phyloP scores from a whole-genome alignment of 2,329 filamentous ascomycete genomes.

The Cephalotrichum gorgonifer region DNA sequence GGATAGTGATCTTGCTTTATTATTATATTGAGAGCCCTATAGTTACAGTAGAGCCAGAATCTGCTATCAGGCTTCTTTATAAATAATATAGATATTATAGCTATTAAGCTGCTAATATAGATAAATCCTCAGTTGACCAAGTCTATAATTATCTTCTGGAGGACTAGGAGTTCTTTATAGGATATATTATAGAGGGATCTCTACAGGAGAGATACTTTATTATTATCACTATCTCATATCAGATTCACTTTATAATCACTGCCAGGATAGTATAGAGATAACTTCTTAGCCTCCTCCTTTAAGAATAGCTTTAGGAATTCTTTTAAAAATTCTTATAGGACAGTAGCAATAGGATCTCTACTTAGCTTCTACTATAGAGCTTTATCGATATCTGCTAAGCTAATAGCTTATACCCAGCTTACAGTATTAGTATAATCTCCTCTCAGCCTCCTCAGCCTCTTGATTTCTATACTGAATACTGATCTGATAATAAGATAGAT shows the following conservation, averaged over 20 bases:
- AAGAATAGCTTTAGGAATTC: too few species aligned
- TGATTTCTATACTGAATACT: background rate
- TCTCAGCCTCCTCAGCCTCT: too few species aligned
- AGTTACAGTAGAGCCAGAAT: background rate
- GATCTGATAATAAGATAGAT: background rate
- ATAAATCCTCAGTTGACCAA: background rate
- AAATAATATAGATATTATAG: background rate
- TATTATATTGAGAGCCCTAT: background rate
- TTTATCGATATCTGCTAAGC: too few species aligned
- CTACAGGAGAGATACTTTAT: background rate
- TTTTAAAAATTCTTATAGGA: background rate
- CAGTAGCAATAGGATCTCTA: background rate
- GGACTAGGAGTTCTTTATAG: background rate
- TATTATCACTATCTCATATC: background rate
- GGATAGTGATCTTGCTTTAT: background rate
- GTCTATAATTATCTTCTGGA: background rate
- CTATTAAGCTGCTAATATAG: background rate
- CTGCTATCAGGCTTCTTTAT: background rate
- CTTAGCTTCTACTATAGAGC: background rate
- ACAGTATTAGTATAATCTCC: background rate
- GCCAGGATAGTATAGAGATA: background rate
- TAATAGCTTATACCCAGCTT: background rate
- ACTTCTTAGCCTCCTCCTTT: background rate
- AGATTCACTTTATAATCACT: background rate
- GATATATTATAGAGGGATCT: background rate